Percentiles rank a stretch among this genome's conserved stretches.
Conservation (phyloP, 345 rosid species). For the Acer campestre region DNA sequence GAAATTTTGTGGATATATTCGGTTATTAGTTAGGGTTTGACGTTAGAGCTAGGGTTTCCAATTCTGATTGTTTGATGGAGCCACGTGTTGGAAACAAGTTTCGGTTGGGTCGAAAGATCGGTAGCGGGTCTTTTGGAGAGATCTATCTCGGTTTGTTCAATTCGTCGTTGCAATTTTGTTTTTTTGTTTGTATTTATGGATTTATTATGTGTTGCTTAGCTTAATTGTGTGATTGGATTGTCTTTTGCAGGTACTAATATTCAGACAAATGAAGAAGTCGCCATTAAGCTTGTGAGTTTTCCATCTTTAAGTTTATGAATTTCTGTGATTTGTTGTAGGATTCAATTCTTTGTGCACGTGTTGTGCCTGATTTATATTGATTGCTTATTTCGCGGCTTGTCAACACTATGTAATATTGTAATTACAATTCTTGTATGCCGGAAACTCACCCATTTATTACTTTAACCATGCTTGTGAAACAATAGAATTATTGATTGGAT, state of each 20-base stretch:
- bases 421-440: not conserved
- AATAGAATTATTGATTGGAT: not conserved
- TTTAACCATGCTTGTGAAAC: not conserved
- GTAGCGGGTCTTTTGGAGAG: constrained; percentile 98
- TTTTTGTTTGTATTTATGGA: constrained; percentile 2
- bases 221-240: constrained; percentile 18
- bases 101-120: constrained; percentile 92
- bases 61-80: constrained; percentile 53
- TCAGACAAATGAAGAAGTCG: constrained; percentile 96
- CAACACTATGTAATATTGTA: not conserved
- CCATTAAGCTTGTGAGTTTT: constrained; percentile 92
- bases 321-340: not conserved
- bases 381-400: not conserved
- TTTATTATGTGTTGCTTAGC: not conserved
- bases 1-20: not conserved
- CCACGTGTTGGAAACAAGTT: constrained; percentile 88
- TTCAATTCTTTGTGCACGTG: not conserved
- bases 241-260: constrained; percentile 68
- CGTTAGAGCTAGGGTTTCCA: constrained; percentile 33
- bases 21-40: constrained; percentile 21
- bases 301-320: not conserved
- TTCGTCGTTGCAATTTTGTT: constrained; percentile 2
- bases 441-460: not conserved
- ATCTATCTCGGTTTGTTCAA: constrained; percentile 79
- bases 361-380: not conserved